Conservation (phyloP, 2,329 filamentous ascomycete genomes). For the Xylaria sp. region DNA sequence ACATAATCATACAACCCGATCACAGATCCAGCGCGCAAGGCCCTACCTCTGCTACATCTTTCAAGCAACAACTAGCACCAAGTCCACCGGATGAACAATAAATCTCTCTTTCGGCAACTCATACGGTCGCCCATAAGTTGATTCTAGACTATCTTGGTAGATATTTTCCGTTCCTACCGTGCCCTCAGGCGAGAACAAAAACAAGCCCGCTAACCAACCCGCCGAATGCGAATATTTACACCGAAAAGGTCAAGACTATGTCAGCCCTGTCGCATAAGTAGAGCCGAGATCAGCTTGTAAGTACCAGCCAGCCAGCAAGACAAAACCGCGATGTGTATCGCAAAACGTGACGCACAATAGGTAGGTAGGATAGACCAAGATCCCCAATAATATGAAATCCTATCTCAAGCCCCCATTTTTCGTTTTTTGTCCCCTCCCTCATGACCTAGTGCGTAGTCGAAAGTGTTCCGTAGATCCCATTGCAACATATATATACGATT, state of each 20-base stretch:
- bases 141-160: slow-evolving; percentile 14
- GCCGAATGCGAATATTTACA: slow-evolving; percentile 21
- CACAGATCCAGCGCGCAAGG: neutral
- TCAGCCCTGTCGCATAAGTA: neutral
- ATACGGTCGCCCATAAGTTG: slow-evolving; percentile 7
- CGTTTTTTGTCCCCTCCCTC: neutral
- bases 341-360: neutral
- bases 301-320: neutral
- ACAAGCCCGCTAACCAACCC: neutral
- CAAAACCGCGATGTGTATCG: neutral
- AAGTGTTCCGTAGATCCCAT: neutral
- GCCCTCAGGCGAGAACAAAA: neutral
- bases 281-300: neutral
- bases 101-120: slow-evolving; percentile 3
- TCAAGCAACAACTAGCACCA: neutral
- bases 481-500: slow-evolving; percentile 13
- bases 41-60: neutral
- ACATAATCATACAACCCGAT: neutral
- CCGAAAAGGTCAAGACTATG: neutral
- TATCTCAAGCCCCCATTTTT: neutral
- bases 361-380: neutral
- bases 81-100: neutral
- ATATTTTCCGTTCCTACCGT: neutral
- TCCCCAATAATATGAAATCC: neutral
- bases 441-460: neutral